Base-by-base conservation (phyloP, 2,329 filamentous ascomycete species). In the Stagonosporopsis rhizophila region DNA sequence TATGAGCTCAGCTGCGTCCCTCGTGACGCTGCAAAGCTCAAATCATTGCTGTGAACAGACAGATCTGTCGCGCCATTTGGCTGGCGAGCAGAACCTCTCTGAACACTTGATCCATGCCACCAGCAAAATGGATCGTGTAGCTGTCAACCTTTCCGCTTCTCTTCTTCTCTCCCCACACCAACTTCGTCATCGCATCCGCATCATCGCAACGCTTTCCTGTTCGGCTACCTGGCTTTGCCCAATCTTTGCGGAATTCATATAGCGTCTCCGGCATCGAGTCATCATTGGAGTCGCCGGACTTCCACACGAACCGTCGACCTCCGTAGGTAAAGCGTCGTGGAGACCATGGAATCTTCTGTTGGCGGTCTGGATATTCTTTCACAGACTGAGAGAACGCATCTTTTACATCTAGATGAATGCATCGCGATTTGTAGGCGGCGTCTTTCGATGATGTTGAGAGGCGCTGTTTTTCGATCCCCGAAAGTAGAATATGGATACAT, bases 251-350 rank as follows among this genome's bases (percentile, higher is more conserved):
- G 46, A 70, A 75, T 48, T 75, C 73, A 58, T 74, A 75, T 20
- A 75, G 62, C 4, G 72, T 73, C 62, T 75, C 73, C 6, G 72
- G 72, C 73, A 75, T 75, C 6, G 72, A 70, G 34, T 83, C 80
- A 59, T 83, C 81, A 66, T 83, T 70, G 2, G 79, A 77, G 20
- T 75, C 65, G 19, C 75, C 79, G 8, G 72, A 72, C 32, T 69
- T 80, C 78, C 80, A 84, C 19, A 77, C 73, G 52, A 75, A 75
- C 19, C 70, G 66, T 7, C 73, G 71, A 9, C 73, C 73, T 37
- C 72, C 73, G 42, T 75, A 75, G 6, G 61, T 74, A 50, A 75
- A 75, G 23, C 73, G 68, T n/a, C 73, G 69, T 17, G 73, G 73
- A 15, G 71, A 74, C 73, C 73, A 75, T 2, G 73, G 73, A n/a